phyloP scores from a whole-genome alignment of 768 basidiomycete genomes.

The Mycena belliarum region DNA sequence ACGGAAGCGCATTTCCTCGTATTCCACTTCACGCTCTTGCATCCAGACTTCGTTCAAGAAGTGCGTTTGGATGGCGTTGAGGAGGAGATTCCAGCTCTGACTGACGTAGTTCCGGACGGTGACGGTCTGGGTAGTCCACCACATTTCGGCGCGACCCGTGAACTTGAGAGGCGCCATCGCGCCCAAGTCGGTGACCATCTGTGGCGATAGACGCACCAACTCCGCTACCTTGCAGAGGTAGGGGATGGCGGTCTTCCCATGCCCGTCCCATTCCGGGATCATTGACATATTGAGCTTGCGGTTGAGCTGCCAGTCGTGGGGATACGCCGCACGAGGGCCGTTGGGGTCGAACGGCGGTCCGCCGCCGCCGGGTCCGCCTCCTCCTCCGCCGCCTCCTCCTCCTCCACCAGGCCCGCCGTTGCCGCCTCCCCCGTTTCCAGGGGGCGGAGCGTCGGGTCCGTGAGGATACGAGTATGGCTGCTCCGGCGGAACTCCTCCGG shows the following conservation, averaged over 20 bases:
- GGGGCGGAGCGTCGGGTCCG: too few species aligned
- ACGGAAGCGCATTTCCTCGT: constrained; percentile 5
- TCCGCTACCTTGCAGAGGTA: constrained; percentile 2
- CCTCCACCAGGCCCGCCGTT: too few species aligned
- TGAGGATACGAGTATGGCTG: too few species aligned
- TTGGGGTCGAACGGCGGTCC: too few species aligned
- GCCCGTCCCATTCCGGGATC: constrained; percentile 1
- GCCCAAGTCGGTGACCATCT: constrained; percentile 4
- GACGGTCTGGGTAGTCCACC: background rate
- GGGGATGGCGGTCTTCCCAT: background rate
- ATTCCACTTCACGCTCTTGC: background rate
- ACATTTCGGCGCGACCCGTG: background rate
- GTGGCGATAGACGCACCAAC: background rate
- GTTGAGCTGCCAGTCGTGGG: constrained; percentile 8
- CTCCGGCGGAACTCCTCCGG: too few species aligned
- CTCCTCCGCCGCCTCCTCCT: too few species aligned
- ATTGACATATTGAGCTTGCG: background rate
- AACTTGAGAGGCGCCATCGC: constrained; percentile 2
- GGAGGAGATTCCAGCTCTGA: background rate
- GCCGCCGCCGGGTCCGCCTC: too few species aligned
- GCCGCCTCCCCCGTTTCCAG: too few species aligned
- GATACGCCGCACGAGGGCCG: too few species aligned
- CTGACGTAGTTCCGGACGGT: background rate
- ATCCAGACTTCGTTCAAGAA: constrained; percentile 8
- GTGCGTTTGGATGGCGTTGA: background rate